Conservation (phyloP, 495 filamentous ascomycete genomes). For the Penicillium lagena region DNA sequence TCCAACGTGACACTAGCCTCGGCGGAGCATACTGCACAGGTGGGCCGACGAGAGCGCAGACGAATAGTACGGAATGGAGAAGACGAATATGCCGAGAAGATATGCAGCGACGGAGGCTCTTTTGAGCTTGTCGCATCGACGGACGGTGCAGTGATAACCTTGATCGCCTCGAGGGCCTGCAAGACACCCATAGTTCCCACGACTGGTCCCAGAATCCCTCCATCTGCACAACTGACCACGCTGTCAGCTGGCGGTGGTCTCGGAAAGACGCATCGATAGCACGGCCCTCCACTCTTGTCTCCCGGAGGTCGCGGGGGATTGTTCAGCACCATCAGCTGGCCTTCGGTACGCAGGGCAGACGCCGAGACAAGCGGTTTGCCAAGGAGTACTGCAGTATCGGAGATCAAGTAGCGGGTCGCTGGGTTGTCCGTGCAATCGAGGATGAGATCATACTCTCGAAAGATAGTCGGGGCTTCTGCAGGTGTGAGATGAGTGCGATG, state of each 20-base stretch:
- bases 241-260: constrained; percentile 75
- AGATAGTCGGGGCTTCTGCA: constrained; percentile 55
- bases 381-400: constrained; percentile 76
- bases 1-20: constrained; percentile 53
- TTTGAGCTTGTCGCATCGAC: constrained; percentile 19
- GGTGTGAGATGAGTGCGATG: constrained; percentile 57
- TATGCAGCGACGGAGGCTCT: constrained; percentile 43
- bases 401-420: constrained; percentile 85
- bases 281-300: constrained; percentile 56
- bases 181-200: constrained; percentile 92
- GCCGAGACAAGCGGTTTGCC: constrained; percentile 80
- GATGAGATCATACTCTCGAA: constrained; percentile 69
- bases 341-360: constrained; percentile 78
- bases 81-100: constrained; percentile 67
- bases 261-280: constrained; percentile 91
- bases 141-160: constrained; percentile 51
- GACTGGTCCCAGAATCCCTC: constrained; percentile 85
- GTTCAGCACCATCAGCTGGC: constrained; percentile 79
- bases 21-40: constrained; percentile 71
- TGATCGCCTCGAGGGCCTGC: constrained; percentile 85
- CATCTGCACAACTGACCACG: constrained; percentile 80
- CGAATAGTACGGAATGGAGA: constrained; percentile 67
- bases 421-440: constrained; percentile 95
- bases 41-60: constrained; percentile 57
- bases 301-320: constrained; percentile 43